Base-by-base conservation (phyloP, 179 eudicot genomes). In the Carnegiea gigantea region DNA sequence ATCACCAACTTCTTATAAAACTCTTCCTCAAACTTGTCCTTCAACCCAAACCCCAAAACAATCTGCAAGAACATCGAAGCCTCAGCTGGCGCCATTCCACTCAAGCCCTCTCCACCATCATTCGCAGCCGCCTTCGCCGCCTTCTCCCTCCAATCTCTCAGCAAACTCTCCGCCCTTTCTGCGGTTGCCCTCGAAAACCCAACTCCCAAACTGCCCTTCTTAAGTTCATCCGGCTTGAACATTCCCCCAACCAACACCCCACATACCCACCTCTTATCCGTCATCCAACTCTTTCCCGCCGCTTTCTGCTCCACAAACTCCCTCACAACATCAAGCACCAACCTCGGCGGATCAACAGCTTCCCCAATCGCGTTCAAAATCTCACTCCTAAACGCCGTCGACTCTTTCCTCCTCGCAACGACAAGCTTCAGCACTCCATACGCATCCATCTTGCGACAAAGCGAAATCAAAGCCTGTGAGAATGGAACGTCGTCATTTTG, bases 221-320 rank as follows among this genome's bases (percentile, higher is more conserved):
- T 82, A 70, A 79, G 23, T 26, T 83, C 84, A 59, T 74, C 85
- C 62, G 83, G 26, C 5, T 89, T 79, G 78, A 89, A 82, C 82
- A 81, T 80, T 10, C 77, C 87, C 40, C 83, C 86, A 46, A 89
- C 83, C 46, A 90, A 75, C 81, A 89, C 51, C n/a, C 85, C 88
- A 53, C 89, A 88, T 8, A 89, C 91, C 93, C 93, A 88, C 84
- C 93, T 43, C 85, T 81, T 85, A 77, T 91, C 92, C 24, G 89
- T 84, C 85, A 88, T 73, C 77, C 85, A 85, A 8, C 68, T 76
- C 80, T 68, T 85, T 70, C 65, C 87, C 13, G 75, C 84, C 78
- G 21, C 79, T 75, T 89, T 91, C 83, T 76, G 73, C 54, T 51
- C 86, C 81, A 88, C 74, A 82, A 87, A 91, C 80, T 84, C 89